phyloP scores from a whole-genome alignment of 2,329 filamentous ascomycete species.

The Xylariaceae sp. region DNA sequence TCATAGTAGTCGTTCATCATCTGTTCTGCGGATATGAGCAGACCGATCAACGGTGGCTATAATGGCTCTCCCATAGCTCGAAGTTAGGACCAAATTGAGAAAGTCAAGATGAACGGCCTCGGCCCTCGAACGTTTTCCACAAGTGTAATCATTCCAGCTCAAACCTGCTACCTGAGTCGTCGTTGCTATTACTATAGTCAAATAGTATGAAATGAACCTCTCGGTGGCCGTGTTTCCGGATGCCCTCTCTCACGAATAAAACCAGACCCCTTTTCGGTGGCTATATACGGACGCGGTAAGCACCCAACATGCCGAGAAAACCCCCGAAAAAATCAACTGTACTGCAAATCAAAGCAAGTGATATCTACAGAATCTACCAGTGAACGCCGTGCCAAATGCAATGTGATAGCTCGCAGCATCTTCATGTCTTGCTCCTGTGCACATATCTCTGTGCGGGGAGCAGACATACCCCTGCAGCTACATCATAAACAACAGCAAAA shows the following conservation, averaged over 20 bases:
- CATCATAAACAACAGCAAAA: background rate
- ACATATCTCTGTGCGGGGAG: background rate
- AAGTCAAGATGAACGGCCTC: conserved; percentile 1
- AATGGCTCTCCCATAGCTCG: background rate
- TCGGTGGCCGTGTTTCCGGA: background rate
- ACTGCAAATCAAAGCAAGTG: conserved; percentile 11
- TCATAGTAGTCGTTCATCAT: no score
- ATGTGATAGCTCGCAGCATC: conserved; percentile 12
- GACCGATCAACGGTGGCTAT: background rate
- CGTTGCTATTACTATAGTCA: conserved; percentile 2
- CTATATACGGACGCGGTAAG: conserved; percentile 13
- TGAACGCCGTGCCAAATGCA: conserved; percentile 28
- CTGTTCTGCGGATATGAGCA: background rate
- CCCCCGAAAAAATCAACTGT: conserved; percentile 8
- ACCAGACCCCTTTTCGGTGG: background rate
- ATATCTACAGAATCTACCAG: conserved; percentile 18
- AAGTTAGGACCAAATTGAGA: background rate
- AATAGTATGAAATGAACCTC: background rate
- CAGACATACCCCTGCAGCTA: background rate
- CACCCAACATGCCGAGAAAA: conserved; percentile 10
- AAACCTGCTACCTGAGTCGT: background rate
- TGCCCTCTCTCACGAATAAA: conserved; percentile 13
- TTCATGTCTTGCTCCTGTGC: background rate
- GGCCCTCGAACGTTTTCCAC: background rate
- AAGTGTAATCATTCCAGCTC: conserved; percentile 8